Evolutionary conservation across 768 basidiomycete species (phyloP).

Genomic region (Steccherinum ochraceum): DNA sequence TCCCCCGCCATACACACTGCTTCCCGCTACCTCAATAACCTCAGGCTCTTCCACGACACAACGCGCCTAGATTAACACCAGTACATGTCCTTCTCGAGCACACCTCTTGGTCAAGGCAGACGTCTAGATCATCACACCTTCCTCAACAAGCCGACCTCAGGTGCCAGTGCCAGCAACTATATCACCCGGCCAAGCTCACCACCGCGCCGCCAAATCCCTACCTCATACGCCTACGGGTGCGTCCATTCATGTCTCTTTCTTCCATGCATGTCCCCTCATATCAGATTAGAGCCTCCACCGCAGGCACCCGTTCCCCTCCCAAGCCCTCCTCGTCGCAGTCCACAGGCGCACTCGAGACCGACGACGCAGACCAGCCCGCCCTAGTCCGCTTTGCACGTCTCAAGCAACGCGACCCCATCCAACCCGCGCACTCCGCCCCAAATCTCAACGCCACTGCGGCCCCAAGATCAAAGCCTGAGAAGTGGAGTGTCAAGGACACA

Average conservation of each 20-base stretch:
- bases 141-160: conserved; percentile 47
- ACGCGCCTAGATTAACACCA: conserved; percentile 1
- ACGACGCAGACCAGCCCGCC: conserved; percentile 39
- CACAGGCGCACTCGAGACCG: conserved; percentile 32
- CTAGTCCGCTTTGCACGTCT: conserved; percentile 42
- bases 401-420: conserved; percentile 35
- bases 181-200: conserved; percentile 19
- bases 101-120: conserved; percentile 80
- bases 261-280: conserved; percentile 15
- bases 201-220: conserved; percentile 36
- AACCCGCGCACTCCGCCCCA: conserved; percentile 8
- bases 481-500: conserved; percentile 75
- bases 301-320: conserved; percentile 52
- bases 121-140: conserved; percentile 78
- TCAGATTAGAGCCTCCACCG: conserved; percentile 45
- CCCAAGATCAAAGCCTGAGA: conserved; percentile 46
- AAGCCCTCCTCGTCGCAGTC: conserved; percentile 37
- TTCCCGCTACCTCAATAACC: background rate
- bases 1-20: too few relatives aligned
- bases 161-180: conserved; percentile 26
- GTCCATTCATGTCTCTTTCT: conserved; percentile 23
- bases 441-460: conserved; percentile 12
- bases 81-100: conserved; percentile 83
- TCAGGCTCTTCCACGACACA: background rate
- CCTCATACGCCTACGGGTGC: conserved; percentile 71